A percentile compares a stretch with the other conserved stretches of the same genome.
Evolutionary conservation across 768 basidiomycete species (phyloP).

Genomic region (Agaricus subrufescens): DNA sequence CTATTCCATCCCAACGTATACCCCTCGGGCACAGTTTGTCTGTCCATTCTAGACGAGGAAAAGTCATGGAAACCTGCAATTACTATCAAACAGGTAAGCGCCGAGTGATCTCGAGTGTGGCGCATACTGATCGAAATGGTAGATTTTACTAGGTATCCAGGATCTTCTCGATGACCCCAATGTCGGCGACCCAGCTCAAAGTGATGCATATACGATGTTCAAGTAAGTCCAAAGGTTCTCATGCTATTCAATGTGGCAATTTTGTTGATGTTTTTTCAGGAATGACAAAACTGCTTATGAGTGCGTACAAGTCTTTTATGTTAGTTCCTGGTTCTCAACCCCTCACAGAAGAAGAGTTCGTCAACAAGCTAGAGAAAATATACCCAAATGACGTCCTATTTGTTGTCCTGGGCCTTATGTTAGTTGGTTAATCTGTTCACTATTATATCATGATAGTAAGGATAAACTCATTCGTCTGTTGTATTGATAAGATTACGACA

Average conservation of each 20-base stretch:
- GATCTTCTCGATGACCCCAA: constrained; percentile 95
- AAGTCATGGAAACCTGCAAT: constrained; percentile 99
- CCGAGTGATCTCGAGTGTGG: neutral
- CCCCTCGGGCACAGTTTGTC: constrained; percentile 96
- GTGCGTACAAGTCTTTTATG: constrained; percentile 37
- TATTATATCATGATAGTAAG: neutral
- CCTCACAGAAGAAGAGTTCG: constrained; percentile 67
- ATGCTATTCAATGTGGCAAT: neutral
- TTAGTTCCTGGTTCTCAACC: constrained; percentile 4
- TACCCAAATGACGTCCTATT: constrained; percentile 62
- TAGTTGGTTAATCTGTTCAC: neutral
- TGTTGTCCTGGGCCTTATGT: neutral
- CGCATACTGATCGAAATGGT: constrained; percentile 3
- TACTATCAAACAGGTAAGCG: constrained; percentile 89
- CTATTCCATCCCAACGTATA: constrained; percentile 99
- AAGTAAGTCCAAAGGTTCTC: constrained; percentile 55
- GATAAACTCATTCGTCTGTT: neutral
- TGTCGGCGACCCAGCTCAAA: constrained; percentile 95
- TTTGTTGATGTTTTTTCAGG: constrained; percentile 35
- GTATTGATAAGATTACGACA: neutral
- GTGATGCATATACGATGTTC: constrained; percentile 98
- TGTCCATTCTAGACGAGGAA: constrained; percentile 97
- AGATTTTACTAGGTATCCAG: constrained; percentile 96
- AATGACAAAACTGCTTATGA: constrained; percentile 94
- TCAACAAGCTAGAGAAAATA: constrained; percentile 85